phyloP scores from a whole-genome alignment of 2,329 filamentous ascomycete species.

The Teratosphaeriaceae sp. region DNA sequence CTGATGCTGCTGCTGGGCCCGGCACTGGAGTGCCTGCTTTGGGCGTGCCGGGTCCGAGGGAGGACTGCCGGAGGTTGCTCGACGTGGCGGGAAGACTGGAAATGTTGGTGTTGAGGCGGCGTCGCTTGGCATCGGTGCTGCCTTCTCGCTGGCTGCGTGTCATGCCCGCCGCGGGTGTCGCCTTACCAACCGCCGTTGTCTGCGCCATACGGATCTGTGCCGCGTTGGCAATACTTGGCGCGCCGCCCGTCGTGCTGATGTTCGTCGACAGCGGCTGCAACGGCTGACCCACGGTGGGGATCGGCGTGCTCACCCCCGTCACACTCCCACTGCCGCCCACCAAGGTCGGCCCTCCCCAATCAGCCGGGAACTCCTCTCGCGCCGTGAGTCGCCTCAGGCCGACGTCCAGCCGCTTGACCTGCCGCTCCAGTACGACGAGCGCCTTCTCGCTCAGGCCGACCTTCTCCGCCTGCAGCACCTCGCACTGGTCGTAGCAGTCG shows the following conservation, averaged over 20 bases:
- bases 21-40: conserved; percentile 49
- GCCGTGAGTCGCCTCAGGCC: conserved; percentile 54
- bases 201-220: conserved; percentile 40
- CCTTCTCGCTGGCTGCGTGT: conserved; percentile 28
- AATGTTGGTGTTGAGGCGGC: conserved; percentile 46
- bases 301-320: conserved; percentile 24
- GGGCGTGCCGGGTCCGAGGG: conserved; percentile 57
- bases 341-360: conserved; percentile 54
- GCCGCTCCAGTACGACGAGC: conserved; percentile 56
- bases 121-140: conserved; percentile 49
- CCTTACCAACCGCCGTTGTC: conserved; percentile 21
- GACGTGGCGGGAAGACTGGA: conserved; percentile 48
- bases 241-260: conserved; percentile 39
- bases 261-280: conserved; percentile 52
- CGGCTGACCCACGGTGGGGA: conserved; percentile 43
- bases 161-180: conserved; percentile 16
- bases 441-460: conserved; percentile 60
- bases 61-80: conserved; percentile 53
- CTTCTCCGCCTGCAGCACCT: conserved; percentile 70
- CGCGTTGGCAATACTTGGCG: conserved; percentile 47
- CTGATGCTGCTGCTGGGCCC: conserved; percentile 36
- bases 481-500: conserved; percentile 61
- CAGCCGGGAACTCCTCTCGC: conserved; percentile 53
- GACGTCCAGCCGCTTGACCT: conserved; percentile 56
- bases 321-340: conserved; percentile 36